phyloP scores from a whole-genome alignment of 148 eudicot species.

The Salicornia ramosissima region DNA sequence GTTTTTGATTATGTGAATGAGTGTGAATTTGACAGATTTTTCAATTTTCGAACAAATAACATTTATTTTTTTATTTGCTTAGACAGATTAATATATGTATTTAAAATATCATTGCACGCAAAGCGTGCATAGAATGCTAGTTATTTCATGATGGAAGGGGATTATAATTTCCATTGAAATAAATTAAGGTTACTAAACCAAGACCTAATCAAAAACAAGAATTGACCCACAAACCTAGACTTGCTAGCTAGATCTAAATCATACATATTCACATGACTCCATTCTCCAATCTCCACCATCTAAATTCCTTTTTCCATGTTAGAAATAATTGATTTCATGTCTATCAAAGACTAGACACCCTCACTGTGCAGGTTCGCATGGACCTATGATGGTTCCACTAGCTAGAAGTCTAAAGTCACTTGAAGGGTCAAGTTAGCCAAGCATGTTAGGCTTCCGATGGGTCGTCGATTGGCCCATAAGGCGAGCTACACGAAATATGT shows the following conservation, averaged over 20 bases:
- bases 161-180: too few species aligned
- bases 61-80: too few species aligned
- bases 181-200: too few species aligned
- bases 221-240: background rate
- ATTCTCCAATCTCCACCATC: background rate
- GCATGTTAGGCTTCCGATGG: background rate
- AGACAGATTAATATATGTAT: too few species aligned
- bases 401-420: background rate
- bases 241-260: background rate
- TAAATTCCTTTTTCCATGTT: too few species aligned
- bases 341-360: background rate
- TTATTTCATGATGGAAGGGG: too few species aligned
- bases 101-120: too few species aligned
- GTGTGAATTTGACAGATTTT: too few species aligned
- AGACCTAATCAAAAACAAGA: background rate
- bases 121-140: too few species aligned
- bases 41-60: too few species aligned
- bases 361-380: background rate
- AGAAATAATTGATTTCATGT: background rate
- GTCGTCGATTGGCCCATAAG: background rate
- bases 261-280: background rate
- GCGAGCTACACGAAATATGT: background rate
- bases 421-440: background rate
- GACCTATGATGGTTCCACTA: background rate
- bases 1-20: too few species aligned